Percentiles rank a stretch among this genome's conserved stretches.
Evolutionary conservation across 352 stramenopile genomes (phyloP).

Genomic region (Phytophthora fragariae): DNA sequence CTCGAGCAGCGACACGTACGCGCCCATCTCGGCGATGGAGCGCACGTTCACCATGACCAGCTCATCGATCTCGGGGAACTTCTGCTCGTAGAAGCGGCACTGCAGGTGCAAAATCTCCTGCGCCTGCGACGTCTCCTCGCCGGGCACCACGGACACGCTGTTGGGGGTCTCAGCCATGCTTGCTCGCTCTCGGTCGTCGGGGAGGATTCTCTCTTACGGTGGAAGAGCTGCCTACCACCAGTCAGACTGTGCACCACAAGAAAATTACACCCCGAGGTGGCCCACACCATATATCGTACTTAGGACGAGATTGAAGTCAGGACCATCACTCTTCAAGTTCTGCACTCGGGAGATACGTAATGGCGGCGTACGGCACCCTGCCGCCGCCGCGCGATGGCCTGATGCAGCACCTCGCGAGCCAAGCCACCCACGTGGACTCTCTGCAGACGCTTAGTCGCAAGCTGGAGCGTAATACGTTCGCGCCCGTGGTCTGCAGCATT

Average conservation of each 20-base stretch:
- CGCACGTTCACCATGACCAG: slow-evolving; percentile 97
- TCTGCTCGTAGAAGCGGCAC: slow-evolving; percentile 93
- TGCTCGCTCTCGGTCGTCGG: slow-evolving; percentile 5
- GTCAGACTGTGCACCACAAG: slow-evolving; percentile 13
- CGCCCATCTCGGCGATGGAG: slow-evolving; percentile 99
- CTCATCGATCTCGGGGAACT: slow-evolving; percentile 97
- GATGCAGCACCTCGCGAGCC: slow-evolving; percentile 14
- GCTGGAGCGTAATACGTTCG: slow-evolving; percentile 45
- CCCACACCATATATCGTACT: slow-evolving; percentile 20
- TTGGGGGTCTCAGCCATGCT: slow-evolving; percentile 40
- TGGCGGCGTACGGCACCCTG: slow-evolving; percentile 17
- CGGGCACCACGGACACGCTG: slow-evolving; percentile 22
- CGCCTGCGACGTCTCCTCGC: slow-evolving; percentile 58
- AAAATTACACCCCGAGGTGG: slow-evolving; percentile 15
- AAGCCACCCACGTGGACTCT: slow-evolving; percentile 4
- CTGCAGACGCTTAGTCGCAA: slow-evolving; percentile 31
- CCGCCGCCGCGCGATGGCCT: slow-evolving; percentile 3
- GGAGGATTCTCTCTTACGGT: slow-evolving; percentile 29
- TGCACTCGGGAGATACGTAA: background rate
- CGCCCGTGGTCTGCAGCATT: slow-evolving; percentile 61
- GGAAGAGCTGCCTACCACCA: slow-evolving; percentile 25
- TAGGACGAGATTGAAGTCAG: slow-evolving; percentile 24
- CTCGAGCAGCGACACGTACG: slow-evolving; percentile 99
- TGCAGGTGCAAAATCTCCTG: slow-evolving; percentile 84
- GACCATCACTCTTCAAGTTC: slow-evolving; percentile 27